phyloP scores from a whole-genome alignment of 164 flowering plant species.

The Vitis amurensis region DNA sequence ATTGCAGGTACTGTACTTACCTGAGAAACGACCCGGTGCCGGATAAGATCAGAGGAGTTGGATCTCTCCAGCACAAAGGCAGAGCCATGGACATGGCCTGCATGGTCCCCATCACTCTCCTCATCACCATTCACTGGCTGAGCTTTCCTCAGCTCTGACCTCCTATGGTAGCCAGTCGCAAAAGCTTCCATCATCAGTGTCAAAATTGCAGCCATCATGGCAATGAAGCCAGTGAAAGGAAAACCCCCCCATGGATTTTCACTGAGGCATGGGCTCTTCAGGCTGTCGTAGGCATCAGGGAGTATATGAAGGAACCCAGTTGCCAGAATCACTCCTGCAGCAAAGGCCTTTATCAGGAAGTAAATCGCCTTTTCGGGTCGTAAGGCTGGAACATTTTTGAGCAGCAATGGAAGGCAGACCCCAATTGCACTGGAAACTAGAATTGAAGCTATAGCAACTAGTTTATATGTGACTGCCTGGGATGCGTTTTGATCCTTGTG shows the following conservation, averaged over 20 bases:
- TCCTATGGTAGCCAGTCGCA: constrained; percentile 19
- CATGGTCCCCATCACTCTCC: constrained; percentile 10
- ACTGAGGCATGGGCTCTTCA: constrained; percentile 25
- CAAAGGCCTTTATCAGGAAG: constrained; percentile 38
- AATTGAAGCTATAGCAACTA: constrained; percentile 20
- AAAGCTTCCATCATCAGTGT: constrained; percentile 35
- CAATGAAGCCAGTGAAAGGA: constrained; percentile 38
- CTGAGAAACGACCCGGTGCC: constrained; percentile 25
- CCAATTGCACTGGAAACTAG: constrained; percentile 31
- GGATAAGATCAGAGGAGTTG: constrained; percentile 9
- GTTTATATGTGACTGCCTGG: constrained; percentile 18
- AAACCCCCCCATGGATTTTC: constrained; percentile 33
- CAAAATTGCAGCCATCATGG: constrained; percentile 33
- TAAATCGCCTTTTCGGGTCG: constrained; percentile 26
- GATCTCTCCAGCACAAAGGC: not conserved
- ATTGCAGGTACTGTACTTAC: not conserved
- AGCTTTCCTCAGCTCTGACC: not conserved
- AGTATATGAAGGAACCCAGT: constrained; percentile 42
- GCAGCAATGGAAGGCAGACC: constrained; percentile 27
- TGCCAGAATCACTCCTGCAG: constrained; percentile 41
- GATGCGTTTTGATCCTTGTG: constrained; percentile 1
- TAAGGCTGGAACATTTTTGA: constrained; percentile 12
- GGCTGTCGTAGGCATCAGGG: constrained; percentile 27
- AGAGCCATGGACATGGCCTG: constrained; percentile 16
- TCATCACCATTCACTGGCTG: constrained; percentile 2